Percentiles rank a stretch among this genome's conserved stretches.
phyloP scores from a whole-genome alignment of 441 rosid species.

The Erodium chrysanthum region DNA sequence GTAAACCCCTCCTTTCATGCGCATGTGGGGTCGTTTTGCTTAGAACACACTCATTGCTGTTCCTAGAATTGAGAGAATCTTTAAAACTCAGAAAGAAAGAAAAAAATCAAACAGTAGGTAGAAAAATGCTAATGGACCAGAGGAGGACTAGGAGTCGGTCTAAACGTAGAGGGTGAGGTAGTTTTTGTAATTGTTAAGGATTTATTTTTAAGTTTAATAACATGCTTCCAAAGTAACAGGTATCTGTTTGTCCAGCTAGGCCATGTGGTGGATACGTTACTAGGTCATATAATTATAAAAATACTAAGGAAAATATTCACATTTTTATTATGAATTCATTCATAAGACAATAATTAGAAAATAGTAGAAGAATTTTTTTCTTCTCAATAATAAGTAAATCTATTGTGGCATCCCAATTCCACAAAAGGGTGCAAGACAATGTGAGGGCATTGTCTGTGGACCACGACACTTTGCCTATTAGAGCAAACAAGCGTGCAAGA shows the following conservation, averaged over 20 bases:
- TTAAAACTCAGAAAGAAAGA: neutral
- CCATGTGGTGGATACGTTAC: neutral
- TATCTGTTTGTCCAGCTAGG: slow-evolving; percentile 2
- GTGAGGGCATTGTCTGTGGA: no score
- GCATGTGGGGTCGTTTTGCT: slow-evolving; percentile 22
- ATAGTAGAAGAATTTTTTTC: no score
- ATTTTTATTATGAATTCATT: no score
- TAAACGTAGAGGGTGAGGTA: neutral
- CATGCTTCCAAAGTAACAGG: slow-evolving; percentile 1
- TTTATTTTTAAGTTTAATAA: neutral
- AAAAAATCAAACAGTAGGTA: no score
- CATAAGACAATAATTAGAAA: no score
- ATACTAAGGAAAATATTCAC: neutral
- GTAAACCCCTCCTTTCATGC: slow-evolving; percentile 15
- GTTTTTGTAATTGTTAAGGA: neutral
- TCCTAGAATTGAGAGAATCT: neutral
- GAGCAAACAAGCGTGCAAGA: no score
- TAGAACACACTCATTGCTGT: slow-evolving; percentile 52
- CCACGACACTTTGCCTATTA: no score
- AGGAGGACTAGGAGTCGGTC: no score
- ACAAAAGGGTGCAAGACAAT: no score
- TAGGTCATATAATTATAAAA: neutral
- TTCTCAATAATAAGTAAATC: no score
- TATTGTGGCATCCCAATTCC: no score
- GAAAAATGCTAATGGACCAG: neutral